Evolutionary conservation across 106 monocot species (phyloP), one percentile per base, ranked within the genome.

Genomic region (Dendrobium nobile): DNA sequence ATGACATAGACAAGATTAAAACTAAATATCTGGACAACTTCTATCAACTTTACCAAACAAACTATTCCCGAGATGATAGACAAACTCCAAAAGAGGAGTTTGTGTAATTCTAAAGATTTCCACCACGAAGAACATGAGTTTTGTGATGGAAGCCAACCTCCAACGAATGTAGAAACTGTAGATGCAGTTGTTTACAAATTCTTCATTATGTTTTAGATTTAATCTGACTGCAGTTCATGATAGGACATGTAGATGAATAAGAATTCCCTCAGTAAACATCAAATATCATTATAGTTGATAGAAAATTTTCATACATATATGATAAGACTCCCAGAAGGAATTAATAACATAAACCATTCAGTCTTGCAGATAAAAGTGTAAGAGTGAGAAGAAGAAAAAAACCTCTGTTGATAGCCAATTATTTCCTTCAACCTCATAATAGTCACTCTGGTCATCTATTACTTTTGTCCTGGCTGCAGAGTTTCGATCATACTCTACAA

Each of bases 371-470:
- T 47, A 47, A 48, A 26, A 47, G 48, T 4, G 42, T 20, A 20
- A 47, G 13, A 72, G 17, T 24, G 1, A 19, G 8, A 28, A 54
- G 33, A 80, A 79, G 54, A 72, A 56, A 15, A 80, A 26, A 61
- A 95, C 99, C 95, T 93, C 81, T 77, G 78, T 65, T 37, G 99
- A 99, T 9, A 99, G 67, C 99, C 95, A 99, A 80, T 83, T 89
- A 77, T 99, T 99, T 75, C 88, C 91, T 80, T 99, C 99, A 64
- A 98, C 88, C 51, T 93, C 90, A 85, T 91, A 99, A 79, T 95
- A 99, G 81, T 99, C 99, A 86, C 95, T 95, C 78, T 99, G 99
- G 79, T 99, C 99, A 85, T 99, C 99, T 80, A 93, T 88, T 41
- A 99, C 95, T 37, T 85, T 88, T 77, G 99, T 99, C 45, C 95